Conservation (phyloP, 2,329 filamentous ascomycete genomes). For the Parasarocladium wereldwijsianum region DNA sequence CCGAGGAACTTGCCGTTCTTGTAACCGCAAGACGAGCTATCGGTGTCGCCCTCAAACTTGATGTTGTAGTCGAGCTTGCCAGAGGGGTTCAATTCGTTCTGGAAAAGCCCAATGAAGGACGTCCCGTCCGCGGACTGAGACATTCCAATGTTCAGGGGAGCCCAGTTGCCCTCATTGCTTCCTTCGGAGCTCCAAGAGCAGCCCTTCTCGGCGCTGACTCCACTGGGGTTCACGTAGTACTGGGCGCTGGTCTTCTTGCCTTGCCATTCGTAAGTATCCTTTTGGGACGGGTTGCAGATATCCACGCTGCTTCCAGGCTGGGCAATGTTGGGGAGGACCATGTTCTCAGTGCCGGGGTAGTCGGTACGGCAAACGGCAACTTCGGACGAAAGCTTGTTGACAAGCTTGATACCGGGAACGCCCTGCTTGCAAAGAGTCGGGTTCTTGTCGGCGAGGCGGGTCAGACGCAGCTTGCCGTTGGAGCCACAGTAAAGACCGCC, state of each 20-base stretch:
- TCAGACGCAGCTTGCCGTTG: slow-evolving; percentile 61
- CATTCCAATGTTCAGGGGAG: slow-evolving; percentile 74
- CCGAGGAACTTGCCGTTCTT: slow-evolving; percentile 46
- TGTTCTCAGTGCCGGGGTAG: slow-evolving; percentile 83
- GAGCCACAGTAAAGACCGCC: slow-evolving; percentile 73
- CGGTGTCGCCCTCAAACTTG: slow-evolving; percentile 54
- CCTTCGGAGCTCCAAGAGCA: slow-evolving; percentile 57
- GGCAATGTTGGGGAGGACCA: slow-evolving; percentile 64
- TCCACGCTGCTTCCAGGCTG: slow-evolving; percentile 40
- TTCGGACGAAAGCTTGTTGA: slow-evolving; percentile 55
- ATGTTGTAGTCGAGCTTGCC: slow-evolving; percentile 66
- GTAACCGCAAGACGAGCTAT: slow-evolving; percentile 47
- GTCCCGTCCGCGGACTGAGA: slow-evolving; percentile 48
- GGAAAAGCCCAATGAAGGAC: slow-evolving; percentile 74
- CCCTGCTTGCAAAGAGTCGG: slow-evolving; percentile 64
- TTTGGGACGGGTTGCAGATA: slow-evolving; percentile 62
- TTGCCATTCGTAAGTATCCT: slow-evolving; percentile 65
- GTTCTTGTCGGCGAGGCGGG: slow-evolving; percentile 39
- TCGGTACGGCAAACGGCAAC: slow-evolving; percentile 85
- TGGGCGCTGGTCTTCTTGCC: slow-evolving; percentile 69
- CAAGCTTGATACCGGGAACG: slow-evolving; percentile 52
- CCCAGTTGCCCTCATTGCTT: slow-evolving; percentile 62
- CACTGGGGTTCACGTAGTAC: slow-evolving; percentile 89
- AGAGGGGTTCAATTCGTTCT: slow-evolving; percentile 55
- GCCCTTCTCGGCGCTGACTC: slow-evolving; percentile 47